Base-by-base conservation (phyloP, 2,329 filamentous ascomycete genomes). In the Colletotrichum eremochloae region DNA sequence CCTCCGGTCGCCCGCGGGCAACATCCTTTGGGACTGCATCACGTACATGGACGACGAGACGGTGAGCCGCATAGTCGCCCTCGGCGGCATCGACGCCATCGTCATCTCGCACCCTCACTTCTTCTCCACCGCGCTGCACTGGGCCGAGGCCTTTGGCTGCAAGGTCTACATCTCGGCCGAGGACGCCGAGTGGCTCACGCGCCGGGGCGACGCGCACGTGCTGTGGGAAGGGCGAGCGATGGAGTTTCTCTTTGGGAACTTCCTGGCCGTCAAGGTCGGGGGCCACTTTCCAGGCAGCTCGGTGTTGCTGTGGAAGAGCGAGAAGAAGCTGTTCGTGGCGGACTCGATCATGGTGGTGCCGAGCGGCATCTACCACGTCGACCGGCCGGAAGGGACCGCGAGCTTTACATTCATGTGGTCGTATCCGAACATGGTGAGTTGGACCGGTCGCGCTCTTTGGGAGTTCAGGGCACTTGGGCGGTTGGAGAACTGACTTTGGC, bases 91-190 rank as follows among this genome's bases (percentile, higher is more conserved):
- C 15, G 83, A 84, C 44, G 93, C 91, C 0, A 95, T 96, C 57
- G 90, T 90, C 75, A 94, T 95, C 74, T 91, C 88, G 14, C 93
- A 97, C 81, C 94, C 94, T 64, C 94, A 97, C 79, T 97, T 93
- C 82, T 96, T 94, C 82, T 91, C 90, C 18, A 93, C 93, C 4
- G 92, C 94, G 79, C 80, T 93, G 0, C 89, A 92, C 75, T 97
- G 94, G 94, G 91, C 92, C 0, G 79, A 84, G 56, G 85, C 86
- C 0, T 96, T 96, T 75, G 75, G 82, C 5, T 95, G 93, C 76
- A 90, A 90, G 0, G 89, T 96, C 0, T 95, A 93, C 76, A 78
- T 94, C 1, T 85, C 91, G 0, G 80, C 80, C 7, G 91, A 93
- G 70, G 94, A 97, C 80, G 80, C 82, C 67, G 77, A 83, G 75